Base-by-base conservation (phyloP, 495 filamentous ascomycete genomes). In the Parachaetomium inaequale region DNA sequence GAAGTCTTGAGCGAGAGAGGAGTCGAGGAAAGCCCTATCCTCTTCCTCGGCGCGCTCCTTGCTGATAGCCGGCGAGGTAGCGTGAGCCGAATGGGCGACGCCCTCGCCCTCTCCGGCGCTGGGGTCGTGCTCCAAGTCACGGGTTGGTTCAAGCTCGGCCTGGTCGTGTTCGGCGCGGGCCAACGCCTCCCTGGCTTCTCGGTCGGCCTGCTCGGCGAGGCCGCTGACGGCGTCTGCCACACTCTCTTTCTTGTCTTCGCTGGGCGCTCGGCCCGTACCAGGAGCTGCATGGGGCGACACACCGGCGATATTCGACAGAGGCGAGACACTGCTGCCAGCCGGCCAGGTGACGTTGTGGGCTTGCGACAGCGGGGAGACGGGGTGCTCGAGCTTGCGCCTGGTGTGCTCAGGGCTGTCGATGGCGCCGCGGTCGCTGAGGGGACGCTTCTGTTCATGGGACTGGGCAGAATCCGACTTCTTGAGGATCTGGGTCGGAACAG, bases 201-300 rank as follows among this genome's bases (percentile, higher is more conserved):
- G 81, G 55, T 89, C 83, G 50, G 87, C 86, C 68, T 87, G 77
- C 61, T 82, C 79, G 8, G 85, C 89, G 54, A 92, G 79, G 28
- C 87, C 86, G 38, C 77, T 83, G 31, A 93, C 79, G 15, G 90
- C 89, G 11, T 89, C 83, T 32, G 87, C 78, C 6, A 95, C 89
- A 34, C 84, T 89, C 70, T 88, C 85, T 31, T 79, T 83, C 54
- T 81, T 75, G 36, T 76, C 78, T 0, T 78, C 67, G 36, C 36
- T 51, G 32, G 64, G 56, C n/a, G 32, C 36, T 6, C 19, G 26
- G 19, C 34, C 51, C 1, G 31, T 21, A 21, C 40, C 31, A 3
- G 63, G 38, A 25, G 31, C 47, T 40, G 42, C 12, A 11, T 55
- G 50, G 45, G 59, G 19, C 29, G 64, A 46, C 25, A 60, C 62